Percentiles rank a stretch among this genome's conserved stretches.
These are phyloP conservation scores for Sinapis alba DNA, from an alignment of 441 rosid genomes.

Conservation along the genomic window DNA sequence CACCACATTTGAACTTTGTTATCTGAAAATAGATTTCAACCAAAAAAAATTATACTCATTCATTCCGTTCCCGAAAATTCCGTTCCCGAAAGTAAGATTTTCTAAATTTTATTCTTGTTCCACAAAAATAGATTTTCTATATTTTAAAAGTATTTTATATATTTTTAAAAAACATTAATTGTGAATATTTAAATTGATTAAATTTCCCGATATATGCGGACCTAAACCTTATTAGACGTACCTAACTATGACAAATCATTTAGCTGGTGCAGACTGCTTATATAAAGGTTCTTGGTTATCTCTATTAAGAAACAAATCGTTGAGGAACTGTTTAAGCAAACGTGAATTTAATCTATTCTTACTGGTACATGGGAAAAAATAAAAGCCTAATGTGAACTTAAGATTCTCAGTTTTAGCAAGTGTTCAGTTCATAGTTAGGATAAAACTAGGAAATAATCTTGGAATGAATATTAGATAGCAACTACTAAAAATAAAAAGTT, in stretches of 20 bases:
- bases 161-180: too few relatives aligned
- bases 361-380: neutral
- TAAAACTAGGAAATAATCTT: neutral
- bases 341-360: neutral
- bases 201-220: too few relatives aligned
- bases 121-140: too few relatives aligned
- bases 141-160: too few relatives aligned
- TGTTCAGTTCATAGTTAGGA: neutral
- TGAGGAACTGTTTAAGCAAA: neutral
- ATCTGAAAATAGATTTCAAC: slow-evolving; percentile 42
- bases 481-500: neutral
- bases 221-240: neutral
- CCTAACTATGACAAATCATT: neutral
- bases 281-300: neutral
- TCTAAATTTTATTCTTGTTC: too few relatives aligned
- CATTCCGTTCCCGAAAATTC: too few relatives aligned
- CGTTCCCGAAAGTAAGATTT: too few relatives aligned
- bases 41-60: neutral
- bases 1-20: slow-evolving; percentile 70
- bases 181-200: too few relatives aligned
- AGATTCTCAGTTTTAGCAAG: neutral
- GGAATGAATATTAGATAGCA: neutral
- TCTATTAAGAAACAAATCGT: neutral
- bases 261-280: neutral
- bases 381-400: neutral